Conservation (phyloP, 495 filamentous ascomycete species). For the Elasticomyces elasticus region DNA sequence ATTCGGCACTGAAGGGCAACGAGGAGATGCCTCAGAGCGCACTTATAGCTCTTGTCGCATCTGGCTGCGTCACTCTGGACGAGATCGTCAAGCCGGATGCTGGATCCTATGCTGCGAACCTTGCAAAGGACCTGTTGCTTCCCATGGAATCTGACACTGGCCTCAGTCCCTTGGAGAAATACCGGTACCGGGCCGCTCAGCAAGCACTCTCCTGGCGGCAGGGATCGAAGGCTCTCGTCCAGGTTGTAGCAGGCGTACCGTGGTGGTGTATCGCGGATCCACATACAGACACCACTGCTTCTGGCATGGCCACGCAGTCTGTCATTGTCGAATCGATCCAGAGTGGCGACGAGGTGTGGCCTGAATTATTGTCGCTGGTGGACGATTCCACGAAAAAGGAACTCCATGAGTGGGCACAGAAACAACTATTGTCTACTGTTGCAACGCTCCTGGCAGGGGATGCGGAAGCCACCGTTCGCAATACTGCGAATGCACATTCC, state of each 20-base stretch:
- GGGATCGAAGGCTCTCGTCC: too few species aligned
- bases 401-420: conserved; percentile 11
- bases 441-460: too few species aligned
- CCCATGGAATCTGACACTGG: neutral
- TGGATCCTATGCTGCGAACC: neutral
- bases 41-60: conserved; percentile 5
- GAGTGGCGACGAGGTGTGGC: conserved; percentile 15
- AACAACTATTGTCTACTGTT: conserved; percentile 1
- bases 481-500: too few species aligned
- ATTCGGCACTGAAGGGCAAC: conserved; percentile 7
- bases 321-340: conserved; percentile 10
- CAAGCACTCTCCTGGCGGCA: too few species aligned
- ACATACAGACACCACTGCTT: neutral
- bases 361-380: conserved; percentile 12
- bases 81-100: neutral
- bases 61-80: neutral
- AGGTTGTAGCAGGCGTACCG: too few species aligned
- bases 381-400: conserved; percentile 2
- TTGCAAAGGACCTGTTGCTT: neutral
- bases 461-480: too few species aligned
- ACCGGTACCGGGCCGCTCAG: conserved; percentile 5
- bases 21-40: neutral
- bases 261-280: too few species aligned
- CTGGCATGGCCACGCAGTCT: neutral
- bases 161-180: conserved; percentile 1